phyloP scores from a whole-genome alignment of 257 asterid species.

The Datura wrightii region DNA sequence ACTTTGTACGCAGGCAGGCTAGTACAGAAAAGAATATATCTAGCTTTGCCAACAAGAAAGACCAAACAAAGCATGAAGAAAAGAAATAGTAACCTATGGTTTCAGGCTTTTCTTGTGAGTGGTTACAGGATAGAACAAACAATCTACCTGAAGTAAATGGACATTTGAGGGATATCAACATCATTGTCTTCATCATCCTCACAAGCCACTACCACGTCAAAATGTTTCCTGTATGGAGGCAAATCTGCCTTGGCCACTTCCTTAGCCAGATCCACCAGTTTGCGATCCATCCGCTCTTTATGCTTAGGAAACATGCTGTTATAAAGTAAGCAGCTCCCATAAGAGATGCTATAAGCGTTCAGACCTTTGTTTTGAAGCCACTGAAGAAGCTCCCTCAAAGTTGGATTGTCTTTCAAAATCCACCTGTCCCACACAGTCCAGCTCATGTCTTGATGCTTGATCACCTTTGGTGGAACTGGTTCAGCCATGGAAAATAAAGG shows the following conservation, averaged over 20 bases:
- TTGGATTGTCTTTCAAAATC: slow-evolving; percentile 68
- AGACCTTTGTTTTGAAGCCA: slow-evolving; percentile 83
- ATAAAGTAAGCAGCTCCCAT: slow-evolving; percentile 79
- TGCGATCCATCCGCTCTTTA: slow-evolving; percentile 83
- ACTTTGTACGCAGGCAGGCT: slow-evolving; percentile 10
- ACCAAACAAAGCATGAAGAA: slow-evolving; percentile 17
- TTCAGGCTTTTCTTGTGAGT: neutral
- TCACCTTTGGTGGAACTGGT: slow-evolving; percentile 75
- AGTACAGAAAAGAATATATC: slow-evolving; percentile 19
- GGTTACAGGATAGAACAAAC: slow-evolving; percentile 28
- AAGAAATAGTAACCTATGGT: slow-evolving; percentile 8
- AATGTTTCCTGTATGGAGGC: slow-evolving; percentile 66
- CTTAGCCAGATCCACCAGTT: slow-evolving; percentile 65
- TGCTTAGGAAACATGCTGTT: slow-evolving; percentile 88
- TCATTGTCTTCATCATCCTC: slow-evolving; percentile 93
- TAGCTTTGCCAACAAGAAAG: slow-evolving; percentile 30
- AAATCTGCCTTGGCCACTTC: slow-evolving; percentile 82
- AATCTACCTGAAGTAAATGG: slow-evolving; percentile 67
- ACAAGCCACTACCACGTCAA: slow-evolving; percentile 86
- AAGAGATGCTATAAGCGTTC: slow-evolving; percentile 81
- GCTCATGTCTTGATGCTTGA: slow-evolving; percentile 74
- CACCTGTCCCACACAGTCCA: slow-evolving; percentile 98
- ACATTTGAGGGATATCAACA: slow-evolving; percentile 79
- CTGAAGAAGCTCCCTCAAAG: slow-evolving; percentile 70
- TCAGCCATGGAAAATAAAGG: slow-evolving; percentile 94